Percentiles rank a stretch among this genome's conserved stretches.
phyloP scores from a whole-genome alignment of 495 filamentous ascomycete species.

The Bacidia gigantensis region DNA sequence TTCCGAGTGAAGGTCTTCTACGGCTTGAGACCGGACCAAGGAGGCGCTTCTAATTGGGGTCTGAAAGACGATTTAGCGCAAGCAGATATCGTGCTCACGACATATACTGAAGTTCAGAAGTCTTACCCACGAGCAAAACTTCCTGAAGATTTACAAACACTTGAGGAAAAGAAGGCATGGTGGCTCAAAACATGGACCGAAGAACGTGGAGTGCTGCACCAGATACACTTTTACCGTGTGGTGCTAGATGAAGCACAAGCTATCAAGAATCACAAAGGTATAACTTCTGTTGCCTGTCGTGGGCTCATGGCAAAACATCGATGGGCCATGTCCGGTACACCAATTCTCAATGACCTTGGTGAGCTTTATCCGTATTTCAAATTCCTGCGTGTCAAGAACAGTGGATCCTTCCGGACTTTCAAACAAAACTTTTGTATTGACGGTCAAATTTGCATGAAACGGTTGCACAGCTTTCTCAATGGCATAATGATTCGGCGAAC shows the following conservation, averaged over 20 bases:
- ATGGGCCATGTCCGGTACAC: constrained; percentile 52
- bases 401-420: constrained; percentile 31
- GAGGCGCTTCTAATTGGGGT: too few species aligned
- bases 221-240: constrained; percentile 37
- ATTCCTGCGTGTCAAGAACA: constrained; percentile 39
- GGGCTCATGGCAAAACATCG: constrained; percentile 36
- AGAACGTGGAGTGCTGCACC: constrained; percentile 33
- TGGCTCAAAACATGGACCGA: constrained; percentile 24
- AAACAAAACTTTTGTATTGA: constrained; percentile 32
- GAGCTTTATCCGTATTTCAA: constrained; percentile 50
- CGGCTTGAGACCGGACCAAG: too few species aligned
- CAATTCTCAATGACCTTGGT: constrained; percentile 35
- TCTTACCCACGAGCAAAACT: constrained; percentile 31
- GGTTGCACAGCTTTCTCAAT: constrained; percentile 29
- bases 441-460: constrained; percentile 20
- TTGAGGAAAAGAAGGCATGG: constrained; percentile 23
- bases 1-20: constrained; percentile 6
- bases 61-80: constrained; percentile 13
- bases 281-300: constrained; percentile 39
- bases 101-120: constrained; percentile 38
- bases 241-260: constrained; percentile 48
- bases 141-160: background rate
- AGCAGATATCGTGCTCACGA: constrained; percentile 29
- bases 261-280: constrained; percentile 43
- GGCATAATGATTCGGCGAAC: constrained; percentile 41